Percentiles rank a stretch among this genome's conserved stretches.
These are phyloP conservation scores for Ganoderma lingzhi DNA, from an alignment of 1,284 basidiomycete species.

Conservation along the genomic window DNA sequence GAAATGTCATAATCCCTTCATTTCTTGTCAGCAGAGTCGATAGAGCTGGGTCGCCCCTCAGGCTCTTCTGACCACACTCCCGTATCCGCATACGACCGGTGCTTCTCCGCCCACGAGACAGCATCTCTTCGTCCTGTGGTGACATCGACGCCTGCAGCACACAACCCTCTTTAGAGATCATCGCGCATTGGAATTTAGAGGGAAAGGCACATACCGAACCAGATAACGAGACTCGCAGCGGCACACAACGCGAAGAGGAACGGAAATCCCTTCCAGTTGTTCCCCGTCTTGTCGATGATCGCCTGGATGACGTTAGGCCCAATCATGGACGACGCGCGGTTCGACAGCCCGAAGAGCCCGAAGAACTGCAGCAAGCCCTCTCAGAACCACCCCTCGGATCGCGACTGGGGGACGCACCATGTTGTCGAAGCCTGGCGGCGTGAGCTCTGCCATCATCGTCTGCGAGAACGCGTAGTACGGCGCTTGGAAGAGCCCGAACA, in stretches of 20 bases:
- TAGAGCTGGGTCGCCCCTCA: slow-evolving; percentile 17
- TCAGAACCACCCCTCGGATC: background rate
- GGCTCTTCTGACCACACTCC: slow-evolving; percentile 35
- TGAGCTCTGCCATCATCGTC: slow-evolving; percentile 89
- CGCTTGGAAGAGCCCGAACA: slow-evolving; percentile 87
- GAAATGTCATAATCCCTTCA: background rate
- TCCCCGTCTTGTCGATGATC: slow-evolving; percentile 75
- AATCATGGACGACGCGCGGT: slow-evolving; percentile 83
- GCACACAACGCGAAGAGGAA: slow-evolving; percentile 81
- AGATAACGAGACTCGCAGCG: slow-evolving; percentile 71
- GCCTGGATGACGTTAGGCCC: slow-evolving; percentile 84
- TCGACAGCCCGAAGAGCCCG: slow-evolving; percentile 84
- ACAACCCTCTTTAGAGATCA: background rate
- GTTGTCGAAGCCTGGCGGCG: slow-evolving; percentile 84
- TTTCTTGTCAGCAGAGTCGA: slow-evolving; percentile 6
- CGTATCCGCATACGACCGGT: slow-evolving; percentile 39
- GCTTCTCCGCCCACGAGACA: slow-evolving; percentile 62
- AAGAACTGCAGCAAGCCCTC: slow-evolving; percentile 64
- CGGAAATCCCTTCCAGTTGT: slow-evolving; percentile 86
- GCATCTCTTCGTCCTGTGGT: slow-evolving; percentile 74
- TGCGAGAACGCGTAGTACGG: slow-evolving; percentile 89
- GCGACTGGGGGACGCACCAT: slow-evolving; percentile 56
- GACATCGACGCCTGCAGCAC: slow-evolving; percentile 61
- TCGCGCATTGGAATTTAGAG: background rate
- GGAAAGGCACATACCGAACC: slow-evolving; percentile 55